Evolutionary conservation across 2,329 filamentous ascomycete genomes (phyloP), one percentile per base, ranked within the genome.

Genomic region (Ophiostoma sp.): DNA sequence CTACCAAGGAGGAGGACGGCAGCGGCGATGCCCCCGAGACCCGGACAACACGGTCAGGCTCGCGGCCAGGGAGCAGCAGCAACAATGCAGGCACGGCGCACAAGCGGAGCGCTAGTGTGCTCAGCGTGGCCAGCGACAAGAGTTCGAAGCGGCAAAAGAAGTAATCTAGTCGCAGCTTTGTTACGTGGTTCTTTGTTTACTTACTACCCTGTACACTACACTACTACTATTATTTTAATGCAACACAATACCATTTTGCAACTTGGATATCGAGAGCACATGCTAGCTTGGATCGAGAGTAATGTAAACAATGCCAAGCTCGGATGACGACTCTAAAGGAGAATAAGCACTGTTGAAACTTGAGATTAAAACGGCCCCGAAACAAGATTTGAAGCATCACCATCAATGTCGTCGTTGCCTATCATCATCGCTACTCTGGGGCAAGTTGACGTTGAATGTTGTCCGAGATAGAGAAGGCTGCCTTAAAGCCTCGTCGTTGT

Each of bases 61-160:
- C 72, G 78, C 81, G 75, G 78, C 80, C 70, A 2, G 79, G 50
- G 75, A 79, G 82, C 57, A 80, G 80, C 9, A 69, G 45, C 36
- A 74, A 71, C 63, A 69, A 31, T 2, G 55, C 61, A 1, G 39
- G 50, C 52, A 69, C 70, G 3, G 77, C 82, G 0, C 91, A 92
- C 76, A 97, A 97, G 84, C 88, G 94, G 74, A 96, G 93, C 80
- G 93, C 93, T 0, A 97, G 93, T 80, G 93, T 94, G 42, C 81
- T 97, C 71, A 95, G 93, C 80, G 84, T 86, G 19, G 83, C 84
- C 6, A 94, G 92, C 80, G 91, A 93, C 74, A 89, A 88, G 81
- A 88, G 86, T 76, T 78, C 82, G 3, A 90, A 90, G 80, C 83
- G 87, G 74, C 85, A 86, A 77, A 89, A 87, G 82, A 89, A 88